Conservation (phyloP, 345 rosid genomes). For the Syzygium jambos region DNA sequence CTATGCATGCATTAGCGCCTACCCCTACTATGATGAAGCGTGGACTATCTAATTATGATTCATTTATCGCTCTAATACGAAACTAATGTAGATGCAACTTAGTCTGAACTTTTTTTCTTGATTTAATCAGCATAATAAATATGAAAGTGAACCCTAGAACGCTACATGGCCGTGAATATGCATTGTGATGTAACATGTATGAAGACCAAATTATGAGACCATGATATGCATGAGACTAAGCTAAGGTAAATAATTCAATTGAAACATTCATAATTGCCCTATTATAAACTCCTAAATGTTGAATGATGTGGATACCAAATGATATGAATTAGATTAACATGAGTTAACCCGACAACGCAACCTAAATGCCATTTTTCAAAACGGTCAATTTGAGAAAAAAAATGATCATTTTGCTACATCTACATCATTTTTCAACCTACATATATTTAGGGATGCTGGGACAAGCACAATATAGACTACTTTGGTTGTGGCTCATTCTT, state of each 20-base stretch:
- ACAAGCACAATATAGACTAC: too few species aligned
- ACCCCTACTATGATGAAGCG: not conserved
- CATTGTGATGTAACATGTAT: not conserved
- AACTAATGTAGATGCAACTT: not conserved
- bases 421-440: too few species aligned
- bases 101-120: not conserved
- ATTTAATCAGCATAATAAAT: too few species aligned
- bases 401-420: too few species aligned
- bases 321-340: not conserved
- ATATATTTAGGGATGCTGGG: too few species aligned
- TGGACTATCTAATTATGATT: not conserved
- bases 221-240: not conserved
- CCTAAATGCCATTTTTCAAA: not conserved
- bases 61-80: not conserved
- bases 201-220: not conserved
- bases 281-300: not conserved
- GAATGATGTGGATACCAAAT: too few species aligned
- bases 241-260: not conserved
- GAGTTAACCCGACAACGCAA: not conserved
- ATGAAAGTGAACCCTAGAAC: not conserved
- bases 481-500: too few species aligned
- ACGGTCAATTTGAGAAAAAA: too few species aligned
- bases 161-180: not conserved
- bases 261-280: not conserved
- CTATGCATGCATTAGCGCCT: not conserved